Base-by-base conservation (phyloP, 148 eudicot species). In the Dianthus caryophyllus region DNA sequence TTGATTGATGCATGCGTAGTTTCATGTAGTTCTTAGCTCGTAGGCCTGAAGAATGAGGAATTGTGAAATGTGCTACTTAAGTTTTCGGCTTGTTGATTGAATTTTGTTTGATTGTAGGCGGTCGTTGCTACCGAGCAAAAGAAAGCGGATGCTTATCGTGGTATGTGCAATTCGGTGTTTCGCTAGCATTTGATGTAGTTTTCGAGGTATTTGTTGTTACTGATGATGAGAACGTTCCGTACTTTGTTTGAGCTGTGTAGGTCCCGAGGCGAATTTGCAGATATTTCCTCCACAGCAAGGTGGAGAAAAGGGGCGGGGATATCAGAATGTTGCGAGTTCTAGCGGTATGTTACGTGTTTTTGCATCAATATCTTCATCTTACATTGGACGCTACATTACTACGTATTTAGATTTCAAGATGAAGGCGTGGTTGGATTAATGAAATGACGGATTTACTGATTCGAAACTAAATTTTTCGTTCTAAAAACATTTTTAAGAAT, bases 231-330 rank as follows among this genome's bases (percentile, higher is more conserved):
- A 15, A 13, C 11, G 50, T 65, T 69, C 46, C 29, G 60, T 31
- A 66, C 16, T 64, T 61, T 29, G 0, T 17, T 64, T 66, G 51
- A 66, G 20, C 70, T 53, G 27, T 85, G 86, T 82, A 94, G 99
- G 65, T 61, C 77, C 99, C 59, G 76, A 72, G 59, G 92, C 87
- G 24, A 88, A 81, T 81, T 51, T 84, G 66, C 96, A 86, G 68
- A 80, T 64, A 33, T 86, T 86, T 78, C 96, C 97, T 51, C 91
- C 90, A 9, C 81, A 80, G 59, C 84, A 69, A 74, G 82, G 82
- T 63, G 79, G 70, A 56, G 81, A 76, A 30, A 76, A 73, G 12
- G 87, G 81, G 53, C 84, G 39, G 17, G 88, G 90, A 62, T 84
- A 90, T 66, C 93, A 88, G 68, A 84, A 83, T 67, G 57, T 85